Base-by-base conservation (phyloP, 495 filamentous ascomycete genomes). In the Terfezia boudieri region DNA sequence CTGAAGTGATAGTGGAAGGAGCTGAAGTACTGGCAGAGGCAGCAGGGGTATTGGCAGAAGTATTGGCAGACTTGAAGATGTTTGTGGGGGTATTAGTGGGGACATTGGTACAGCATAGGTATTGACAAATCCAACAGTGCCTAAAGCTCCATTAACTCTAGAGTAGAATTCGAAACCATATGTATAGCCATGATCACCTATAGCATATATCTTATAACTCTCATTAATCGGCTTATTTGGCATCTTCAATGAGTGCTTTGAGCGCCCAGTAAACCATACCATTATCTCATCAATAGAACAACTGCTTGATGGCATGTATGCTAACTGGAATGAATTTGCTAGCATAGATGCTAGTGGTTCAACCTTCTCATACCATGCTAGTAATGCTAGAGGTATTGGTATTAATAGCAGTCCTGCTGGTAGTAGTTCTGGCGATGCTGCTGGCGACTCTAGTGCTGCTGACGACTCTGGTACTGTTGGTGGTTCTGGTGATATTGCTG, bases 161-260 rank as follows among this genome's bases (percentile, higher is more conserved):
- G 41, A 59, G 0, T 35, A 52, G 3, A 51, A 59, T 23, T 56
- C 43, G 11, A 59, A 59, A 3, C 49, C 37, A 48, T 50, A 57
- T 1, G 37, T 57, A 36, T 57, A 59, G 9, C 55, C 48, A 12
- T 36, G 32, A 32, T 51, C 9, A 32, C 50, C 57, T 23, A 59
- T 5, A 22, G 58, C 26, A 17, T 48, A 26, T 9, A 59, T 54
- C 35, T 59, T 52, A 20, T 54, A 59, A 0, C 51, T 48, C 37
- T 41, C 4, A 1, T 23, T 22, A 52, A 55, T 55, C 2, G 46
- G 48, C 54, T 55, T 55, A 8, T 36, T 55, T 26, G 54, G 54
- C 46, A 51, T 51, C 3, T 37, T 51, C 2, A 37, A n/a, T 9
- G 2, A 36, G 37, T 55, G 2, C 9, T 35, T 35, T 12, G 10